These are phyloP conservation scores for Apophysomyces elegans DNA, from an alignment of 371 early-diverging fungal genomes.

Conservation along the genomic window DNA sequence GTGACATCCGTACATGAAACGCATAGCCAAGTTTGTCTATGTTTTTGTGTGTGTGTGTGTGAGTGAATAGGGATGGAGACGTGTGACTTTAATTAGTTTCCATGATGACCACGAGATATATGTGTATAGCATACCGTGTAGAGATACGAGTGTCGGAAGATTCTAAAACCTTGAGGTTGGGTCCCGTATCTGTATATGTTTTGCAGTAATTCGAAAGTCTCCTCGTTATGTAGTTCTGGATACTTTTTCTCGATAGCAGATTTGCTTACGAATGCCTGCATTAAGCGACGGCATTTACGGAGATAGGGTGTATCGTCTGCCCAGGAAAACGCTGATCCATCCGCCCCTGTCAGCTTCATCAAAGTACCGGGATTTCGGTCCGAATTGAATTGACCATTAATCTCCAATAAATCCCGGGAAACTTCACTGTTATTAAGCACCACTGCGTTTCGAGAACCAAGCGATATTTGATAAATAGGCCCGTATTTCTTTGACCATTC, in stretches of 20 bases:
- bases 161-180: not conserved
- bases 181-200: not conserved
- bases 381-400: slow-evolving; percentile 12
- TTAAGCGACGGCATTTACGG: slow-evolving; percentile 11
- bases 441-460: not conserved
- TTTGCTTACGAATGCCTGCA: slow-evolving; percentile 9
- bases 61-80: too few species aligned
- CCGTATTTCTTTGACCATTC: slow-evolving; percentile 13
- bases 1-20: not conserved
- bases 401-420: slow-evolving; percentile 8
- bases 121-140: slow-evolving; percentile 3
- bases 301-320: slow-evolving; percentile 9
- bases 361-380: slow-evolving; percentile 2
- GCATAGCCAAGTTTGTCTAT: slow-evolving; percentile 10
- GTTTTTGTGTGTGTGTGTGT: too few species aligned
- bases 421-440: slow-evolving; percentile 8
- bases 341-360: not conserved
- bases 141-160: not conserved
- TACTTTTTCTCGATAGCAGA: slow-evolving; percentile 12
- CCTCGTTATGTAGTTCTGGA: not conserved
- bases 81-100: too few species aligned
- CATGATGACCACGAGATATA: too few species aligned
- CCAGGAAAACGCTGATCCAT: slow-evolving; percentile 13
- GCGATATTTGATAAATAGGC: slow-evolving; percentile 9
- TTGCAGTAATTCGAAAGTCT: not conserved